Base-by-base conservation (phyloP, 306 rosid species). In the Begonia masoniana region DNA sequence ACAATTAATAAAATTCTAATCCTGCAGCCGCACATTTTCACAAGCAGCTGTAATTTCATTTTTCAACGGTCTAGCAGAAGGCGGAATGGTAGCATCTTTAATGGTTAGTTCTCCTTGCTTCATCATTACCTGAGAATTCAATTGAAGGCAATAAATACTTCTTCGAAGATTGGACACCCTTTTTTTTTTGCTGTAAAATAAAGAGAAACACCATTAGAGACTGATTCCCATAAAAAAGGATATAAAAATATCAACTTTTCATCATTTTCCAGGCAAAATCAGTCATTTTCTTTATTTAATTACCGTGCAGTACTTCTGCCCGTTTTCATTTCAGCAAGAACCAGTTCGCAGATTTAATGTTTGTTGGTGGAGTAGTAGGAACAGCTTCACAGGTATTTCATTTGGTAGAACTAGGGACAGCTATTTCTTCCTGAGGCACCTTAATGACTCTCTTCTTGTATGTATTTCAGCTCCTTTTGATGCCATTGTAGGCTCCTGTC, bases 311-410 rank as follows among this genome's bases (percentile, higher is more conserved):
- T 91, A 83, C 53, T 85, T 59, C 75, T 67, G 97, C 97, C 15
- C 88, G 92, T 13, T 91, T 85, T 68, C 84, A 76, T 49, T 91
- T 73, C 79, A 64, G 57, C 63, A 91, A 82, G 64, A 65, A 78
- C 69, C 92, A 91, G 72, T 85, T 64, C 52, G 95, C 97, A 13
- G 96, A 83, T 77, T 43, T 85, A 63, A 42, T 91, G 84, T 75
- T 91, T 54, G 68, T 83, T 48, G 2, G 46, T 1, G 96, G 92
- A 55, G 58, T 77, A 61, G 68, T 85, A 59, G 85, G 74, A 26
- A 69, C 96, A 42, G 13, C 80, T 31, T 56, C 87, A 64, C 97
- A 85, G 76, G 97, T 78, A 70, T 31, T 31, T 31, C 39, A 31
- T 31, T 26, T 31, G 39, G 39, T 31, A 31, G 39, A 31, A 31